These are phyloP conservation scores for Pelargonium cotyledonis DNA, from an alignment of 441 rosid species.

Conservation along the genomic window DNA sequence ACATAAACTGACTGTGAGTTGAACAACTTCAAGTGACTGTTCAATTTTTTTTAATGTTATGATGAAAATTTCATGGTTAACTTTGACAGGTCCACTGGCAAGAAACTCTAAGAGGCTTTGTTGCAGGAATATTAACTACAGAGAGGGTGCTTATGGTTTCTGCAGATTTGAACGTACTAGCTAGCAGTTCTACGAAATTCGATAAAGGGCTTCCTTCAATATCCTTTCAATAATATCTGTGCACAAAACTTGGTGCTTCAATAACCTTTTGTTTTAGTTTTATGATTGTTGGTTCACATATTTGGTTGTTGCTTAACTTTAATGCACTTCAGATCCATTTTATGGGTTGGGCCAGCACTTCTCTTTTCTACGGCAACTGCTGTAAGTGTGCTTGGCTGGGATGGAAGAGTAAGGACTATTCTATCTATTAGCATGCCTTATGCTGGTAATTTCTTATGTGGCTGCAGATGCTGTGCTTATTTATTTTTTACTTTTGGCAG, in stretches of 20 bases:
- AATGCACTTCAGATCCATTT: conserved; percentile 77
- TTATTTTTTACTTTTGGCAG: neutral
- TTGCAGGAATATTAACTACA: conserved; percentile 90
- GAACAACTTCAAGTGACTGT: neutral
- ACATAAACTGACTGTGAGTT: no score
- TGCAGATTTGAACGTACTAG: conserved; percentile 80
- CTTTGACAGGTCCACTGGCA: conserved; percentile 84
- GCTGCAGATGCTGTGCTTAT: conserved; percentile 5
- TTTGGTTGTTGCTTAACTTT: conserved; percentile 52
- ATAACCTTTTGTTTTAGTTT: conserved; percentile 1
- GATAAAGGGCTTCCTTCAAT: conserved; percentile 97
- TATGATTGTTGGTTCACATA: conserved; percentile 17
- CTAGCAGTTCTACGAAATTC: conserved; percentile 71
- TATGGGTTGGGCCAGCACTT: conserved; percentile 99
- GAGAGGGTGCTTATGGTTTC: conserved; percentile 89
- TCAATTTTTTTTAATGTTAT: neutral
- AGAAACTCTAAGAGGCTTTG: conserved; percentile 82
- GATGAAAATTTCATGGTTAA: neutral
- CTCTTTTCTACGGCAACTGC: conserved; percentile 89
- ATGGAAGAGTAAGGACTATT: conserved; percentile 82
- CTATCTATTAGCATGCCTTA: conserved; percentile 85
- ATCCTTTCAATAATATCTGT: conserved; percentile 43
- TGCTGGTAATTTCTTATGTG: conserved; percentile 50
- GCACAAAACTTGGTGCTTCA: conserved; percentile 10
- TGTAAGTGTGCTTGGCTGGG: conserved; percentile 93